Conservation (phyloP, 2,329 filamentous ascomycete genomes). For the Penicillium sumatraense region DNA sequence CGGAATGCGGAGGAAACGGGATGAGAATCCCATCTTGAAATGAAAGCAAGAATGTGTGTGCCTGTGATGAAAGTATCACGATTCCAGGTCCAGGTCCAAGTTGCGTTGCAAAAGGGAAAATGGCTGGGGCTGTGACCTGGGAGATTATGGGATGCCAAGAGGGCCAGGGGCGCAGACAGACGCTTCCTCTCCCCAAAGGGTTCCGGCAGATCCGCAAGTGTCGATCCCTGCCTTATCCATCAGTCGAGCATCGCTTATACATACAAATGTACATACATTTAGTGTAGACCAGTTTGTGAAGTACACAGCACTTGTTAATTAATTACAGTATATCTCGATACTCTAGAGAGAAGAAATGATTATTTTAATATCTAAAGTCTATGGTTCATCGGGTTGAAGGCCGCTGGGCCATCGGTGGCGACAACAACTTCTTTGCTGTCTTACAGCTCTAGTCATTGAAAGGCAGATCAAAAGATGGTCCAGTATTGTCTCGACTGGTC, state of each 20-base stretch:
- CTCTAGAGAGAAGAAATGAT: too few relatives aligned
- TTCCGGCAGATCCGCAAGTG: conserved; percentile 28
- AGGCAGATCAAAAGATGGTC: conserved; percentile 19
- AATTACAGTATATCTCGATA: too few relatives aligned
- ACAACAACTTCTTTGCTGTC: not conserved
- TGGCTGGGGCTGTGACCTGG: conserved; percentile 14
- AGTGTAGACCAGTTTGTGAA: too few relatives aligned
- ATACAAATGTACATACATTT: too few relatives aligned
- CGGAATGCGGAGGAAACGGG: conserved; percentile 54
- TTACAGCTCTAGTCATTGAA: too few relatives aligned
- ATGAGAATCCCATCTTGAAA: conserved; percentile 44
- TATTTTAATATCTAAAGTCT: too few relatives aligned
- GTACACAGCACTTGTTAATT: too few relatives aligned
- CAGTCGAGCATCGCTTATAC: too few relatives aligned
- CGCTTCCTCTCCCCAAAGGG: too few relatives aligned
- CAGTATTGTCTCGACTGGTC: conserved; percentile 10
- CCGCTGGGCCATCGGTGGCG: too few relatives aligned
- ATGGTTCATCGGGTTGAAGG: too few relatives aligned
- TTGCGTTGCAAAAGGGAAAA: conserved; percentile 18
- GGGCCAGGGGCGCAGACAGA: conserved; percentile 24
- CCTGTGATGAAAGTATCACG: not conserved
- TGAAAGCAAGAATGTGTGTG: conserved; percentile 5
- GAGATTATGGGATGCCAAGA: conserved; percentile 19
- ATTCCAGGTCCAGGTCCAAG: conserved; percentile 5
- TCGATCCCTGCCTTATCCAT: conserved; percentile 21